Conservation (phyloP, 495 filamentous ascomycete genomes). For the Trichoderma parareesei region DNA sequence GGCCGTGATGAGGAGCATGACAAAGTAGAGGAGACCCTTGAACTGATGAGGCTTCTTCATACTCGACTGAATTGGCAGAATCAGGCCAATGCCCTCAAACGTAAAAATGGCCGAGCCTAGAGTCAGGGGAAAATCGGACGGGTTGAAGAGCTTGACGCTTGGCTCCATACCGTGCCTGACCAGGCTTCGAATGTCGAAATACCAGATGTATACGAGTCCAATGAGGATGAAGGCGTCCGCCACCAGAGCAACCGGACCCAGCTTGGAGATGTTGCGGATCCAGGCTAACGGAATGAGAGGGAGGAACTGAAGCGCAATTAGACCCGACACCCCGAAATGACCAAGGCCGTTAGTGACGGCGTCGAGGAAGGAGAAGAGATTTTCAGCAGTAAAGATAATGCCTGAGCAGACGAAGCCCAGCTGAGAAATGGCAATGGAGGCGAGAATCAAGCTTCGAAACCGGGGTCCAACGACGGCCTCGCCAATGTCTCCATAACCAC, state of each 20-base stretch:
- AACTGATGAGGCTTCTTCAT: conserved; percentile 55
- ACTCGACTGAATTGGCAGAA: conserved; percentile 55
- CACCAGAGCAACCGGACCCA: conserved; percentile 50
- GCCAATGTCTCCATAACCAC: conserved; percentile 58
- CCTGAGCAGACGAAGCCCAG: conserved; percentile 60
- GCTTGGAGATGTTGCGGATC: conserved; percentile 58
- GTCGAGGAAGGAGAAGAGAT: conserved; percentile 47
- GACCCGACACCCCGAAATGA: conserved; percentile 17
- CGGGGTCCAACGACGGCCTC: conserved; percentile 41
- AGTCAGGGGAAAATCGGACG: conserved; percentile 50
- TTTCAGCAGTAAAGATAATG: conserved; percentile 60
- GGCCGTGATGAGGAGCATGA: conserved; percentile 56
- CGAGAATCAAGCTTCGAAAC: conserved; percentile 46
- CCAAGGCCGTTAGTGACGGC: conserved; percentile 34
- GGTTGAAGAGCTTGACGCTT: conserved; percentile 53
- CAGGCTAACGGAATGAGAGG: conserved; percentile 50
- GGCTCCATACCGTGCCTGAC: conserved; percentile 36
- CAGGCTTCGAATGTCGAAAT: conserved; percentile 47
- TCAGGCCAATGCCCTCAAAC: conserved; percentile 60
- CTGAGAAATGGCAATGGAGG: conserved; percentile 56
- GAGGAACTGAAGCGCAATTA: conserved; percentile 50
- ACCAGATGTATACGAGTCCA: conserved; percentile 57
- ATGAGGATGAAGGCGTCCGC: conserved; percentile 56
- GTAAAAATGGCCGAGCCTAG: conserved; percentile 59
- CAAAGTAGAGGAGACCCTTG: conserved; percentile 44